These are phyloP conservation scores for Sutorius eximius DNA, from an alignment of 1,284 basidiomycete species.

Conservation along the genomic window DNA sequence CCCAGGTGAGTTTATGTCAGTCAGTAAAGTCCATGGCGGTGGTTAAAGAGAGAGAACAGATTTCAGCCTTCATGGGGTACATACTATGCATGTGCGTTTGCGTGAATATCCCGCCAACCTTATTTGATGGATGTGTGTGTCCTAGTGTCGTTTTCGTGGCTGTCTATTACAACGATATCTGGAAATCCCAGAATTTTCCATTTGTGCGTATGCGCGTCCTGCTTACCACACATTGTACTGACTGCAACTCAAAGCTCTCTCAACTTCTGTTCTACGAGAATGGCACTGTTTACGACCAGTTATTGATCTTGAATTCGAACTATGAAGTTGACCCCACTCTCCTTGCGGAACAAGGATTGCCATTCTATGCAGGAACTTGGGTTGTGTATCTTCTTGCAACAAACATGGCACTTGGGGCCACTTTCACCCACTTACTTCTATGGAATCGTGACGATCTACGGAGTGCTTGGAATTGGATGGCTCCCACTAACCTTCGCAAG, in stretches of 20 bases:
- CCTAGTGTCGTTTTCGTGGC: constrained; percentile 42
- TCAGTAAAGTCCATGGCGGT: fast-evolving
- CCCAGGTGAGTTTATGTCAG: constrained; percentile 31
- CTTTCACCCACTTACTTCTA: constrained; percentile 51
- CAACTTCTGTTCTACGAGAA: constrained; percentile 53
- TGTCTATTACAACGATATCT: constrained; percentile 48
- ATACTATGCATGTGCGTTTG: constrained; percentile 45
- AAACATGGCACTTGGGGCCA: constrained; percentile 43
- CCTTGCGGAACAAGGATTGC: constrained; percentile 45
- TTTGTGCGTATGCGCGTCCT: constrained; percentile 36
- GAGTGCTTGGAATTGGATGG: constrained; percentile 46
- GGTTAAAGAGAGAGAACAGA: constrained; percentile 16
- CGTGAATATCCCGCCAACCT: not conserved
- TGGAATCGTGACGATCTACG: constrained; percentile 50
- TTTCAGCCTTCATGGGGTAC: constrained; percentile 45
- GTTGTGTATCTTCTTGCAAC: constrained; percentile 36
- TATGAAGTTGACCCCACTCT: constrained; percentile 47
- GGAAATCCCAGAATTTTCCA: constrained; percentile 49
- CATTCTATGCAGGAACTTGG: constrained; percentile 39
- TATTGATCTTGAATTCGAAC: constrained; percentile 47
- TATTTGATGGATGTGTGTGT: constrained; percentile 7
- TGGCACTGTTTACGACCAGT: constrained; percentile 48
- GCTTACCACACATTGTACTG: not conserved
- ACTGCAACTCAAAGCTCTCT: constrained; percentile 36
- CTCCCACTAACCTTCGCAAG: constrained; percentile 24